Base-by-base conservation (phyloP, 2,329 filamentous ascomycete species). In the Aureobasidium musti region DNA sequence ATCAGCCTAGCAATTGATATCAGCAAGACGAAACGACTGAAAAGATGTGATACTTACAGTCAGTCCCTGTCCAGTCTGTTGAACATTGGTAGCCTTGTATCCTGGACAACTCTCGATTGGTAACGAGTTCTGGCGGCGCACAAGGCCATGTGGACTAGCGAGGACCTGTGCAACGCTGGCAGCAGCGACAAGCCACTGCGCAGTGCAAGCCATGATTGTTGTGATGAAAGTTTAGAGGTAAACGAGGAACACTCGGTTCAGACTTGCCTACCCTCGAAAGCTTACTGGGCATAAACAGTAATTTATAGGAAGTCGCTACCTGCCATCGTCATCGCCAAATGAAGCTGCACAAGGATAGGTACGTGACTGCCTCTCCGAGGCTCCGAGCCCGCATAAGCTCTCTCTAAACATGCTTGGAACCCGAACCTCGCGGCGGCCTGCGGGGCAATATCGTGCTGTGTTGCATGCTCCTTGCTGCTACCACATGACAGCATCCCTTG, bases 21-120 rank as follows among this genome's bases (percentile, higher is more conserved):
- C 19, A 64, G 61, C 28, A 67, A 59, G 33, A 43, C 3, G 8
- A 17, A 71, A 75, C 47, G 10, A 3, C 21, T 41, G 2, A 33
- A 11, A 13, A n/a, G 8, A n/a, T 19, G n/a, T 14, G 7, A 17
- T 35, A 45, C 47, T 30, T 6, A 64, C 92, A 0, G 85, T 90
- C 63, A 95, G 78, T 10, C 86, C 86, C 59, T 79, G 80, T 41
- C 76, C 56, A 26, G 21, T 64, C 60, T 81, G 77, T 61, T 80
- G 75, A 17, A 91, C 81, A 73, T 89, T 86, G 21, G 82, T 84
- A 1, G 88, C 89, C 33, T 74, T 82, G 78, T 92, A 92, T 17
- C 90, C 89, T 0, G 88, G 88, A 72, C 90, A 92, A 19, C 30
- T 65, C 4, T 67, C 68, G 7, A 71, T 28, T 10, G 67, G 64